Evolutionary conservation across 2,329 filamentous ascomycete species (phyloP).

Genomic region (Fusarium ambrosium): DNA sequence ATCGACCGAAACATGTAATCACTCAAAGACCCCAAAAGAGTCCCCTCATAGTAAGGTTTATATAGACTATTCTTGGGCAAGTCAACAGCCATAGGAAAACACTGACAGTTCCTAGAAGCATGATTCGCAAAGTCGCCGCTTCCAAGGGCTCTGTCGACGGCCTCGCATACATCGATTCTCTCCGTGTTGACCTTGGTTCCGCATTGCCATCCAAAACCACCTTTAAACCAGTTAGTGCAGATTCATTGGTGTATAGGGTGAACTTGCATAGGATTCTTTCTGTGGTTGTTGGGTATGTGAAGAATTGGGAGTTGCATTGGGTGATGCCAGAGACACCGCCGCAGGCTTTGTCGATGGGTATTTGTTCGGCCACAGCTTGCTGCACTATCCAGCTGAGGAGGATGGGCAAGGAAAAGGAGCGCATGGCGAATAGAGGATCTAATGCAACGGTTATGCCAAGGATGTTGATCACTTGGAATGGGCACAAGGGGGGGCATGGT

Average conservation of each 20-base stretch:
- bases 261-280: background rate
- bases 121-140: background rate
- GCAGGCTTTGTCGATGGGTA: background rate
- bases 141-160: constrained; percentile 5
- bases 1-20: background rate
- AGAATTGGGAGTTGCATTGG: background rate
- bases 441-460: background rate
- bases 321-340: background rate
- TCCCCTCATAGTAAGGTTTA: background rate
- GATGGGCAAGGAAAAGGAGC: background rate
- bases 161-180: constrained; percentile 9
- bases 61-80: background rate
- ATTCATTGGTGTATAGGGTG: rapidly evolving
- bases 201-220: background rate
- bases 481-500: too few species aligned
- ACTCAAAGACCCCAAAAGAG: background rate
- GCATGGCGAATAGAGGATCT: background rate
- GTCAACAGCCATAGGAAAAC: background rate
- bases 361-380: background rate
- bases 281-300: background rate
- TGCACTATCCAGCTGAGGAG: background rate
- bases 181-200: background rate
- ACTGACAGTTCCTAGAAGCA: constrained; percentile 4
- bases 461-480: background rate
- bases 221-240: background rate